phyloP scores from a whole-genome alignment of 495 filamentous ascomycete species.

The Thozetella sp. region DNA sequence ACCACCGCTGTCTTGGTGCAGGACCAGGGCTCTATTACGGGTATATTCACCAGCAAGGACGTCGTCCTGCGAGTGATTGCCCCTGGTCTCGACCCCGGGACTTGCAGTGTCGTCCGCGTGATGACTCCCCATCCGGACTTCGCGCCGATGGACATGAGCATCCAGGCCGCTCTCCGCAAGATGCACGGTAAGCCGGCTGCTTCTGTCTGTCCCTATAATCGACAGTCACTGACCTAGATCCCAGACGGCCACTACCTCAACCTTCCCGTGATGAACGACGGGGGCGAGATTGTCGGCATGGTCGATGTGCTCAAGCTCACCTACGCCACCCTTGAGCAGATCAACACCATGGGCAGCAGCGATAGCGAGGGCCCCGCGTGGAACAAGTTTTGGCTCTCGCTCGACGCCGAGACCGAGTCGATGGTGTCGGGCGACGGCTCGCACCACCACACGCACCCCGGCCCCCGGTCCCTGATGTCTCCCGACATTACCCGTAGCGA shows the following conservation, averaged over 20 bases:
- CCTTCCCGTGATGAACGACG: constrained; percentile 96
- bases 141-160: constrained; percentile 98
- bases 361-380: constrained; percentile 96
- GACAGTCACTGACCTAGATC: constrained; percentile 7
- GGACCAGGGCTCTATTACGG: constrained; percentile 95
- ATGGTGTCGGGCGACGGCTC: constrained; percentile 89
- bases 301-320: constrained; percentile 98
- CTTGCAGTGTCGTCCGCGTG: constrained; percentile 94
- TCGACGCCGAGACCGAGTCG: constrained; percentile 95
- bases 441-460: constrained; percentile 44
- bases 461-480: constrained; percentile 64
- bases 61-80: constrained; percentile 98
- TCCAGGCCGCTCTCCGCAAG: constrained; percentile 95
- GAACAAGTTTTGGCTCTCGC: constrained; percentile 99
- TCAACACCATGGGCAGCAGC: constrained; percentile 66
- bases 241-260: constrained; percentile 97
- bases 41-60: constrained; percentile 99
- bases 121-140: constrained; percentile 99
- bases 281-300: constrained; percentile 98
- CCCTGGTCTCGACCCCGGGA: constrained; percentile 90
- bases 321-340: constrained; percentile 96
- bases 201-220: neutral
- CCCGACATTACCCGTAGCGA: constrained; percentile 67
- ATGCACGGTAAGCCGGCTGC: constrained; percentile 80
- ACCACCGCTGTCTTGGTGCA: constrained; percentile 96